Evolutionary conservation across 1,284 basidiomycete species (phyloP).

Genomic region (Pseudozyma pruni): DNA sequence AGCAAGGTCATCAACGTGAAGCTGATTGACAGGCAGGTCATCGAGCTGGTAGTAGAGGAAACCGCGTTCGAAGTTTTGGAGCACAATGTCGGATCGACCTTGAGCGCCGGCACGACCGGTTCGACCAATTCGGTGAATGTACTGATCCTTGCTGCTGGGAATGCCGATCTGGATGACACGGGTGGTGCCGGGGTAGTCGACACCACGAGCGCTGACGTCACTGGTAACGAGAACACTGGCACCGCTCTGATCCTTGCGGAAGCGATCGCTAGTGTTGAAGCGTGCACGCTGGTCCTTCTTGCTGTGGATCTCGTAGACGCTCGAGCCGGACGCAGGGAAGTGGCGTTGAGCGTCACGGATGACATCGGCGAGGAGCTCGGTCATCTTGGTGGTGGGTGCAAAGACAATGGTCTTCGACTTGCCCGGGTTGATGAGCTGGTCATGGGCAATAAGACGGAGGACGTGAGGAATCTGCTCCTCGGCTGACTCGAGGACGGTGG

Average conservation of each 20-base stretch:
- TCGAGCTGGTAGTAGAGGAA: constrained; percentile 78
- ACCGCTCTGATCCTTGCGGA: constrained; percentile 74
- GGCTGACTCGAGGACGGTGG: constrained; percentile 78
- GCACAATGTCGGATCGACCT: constrained; percentile 86
- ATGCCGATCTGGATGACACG: constrained; percentile 92
- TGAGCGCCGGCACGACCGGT: constrained; percentile 81
- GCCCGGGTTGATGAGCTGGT: constrained; percentile 81
- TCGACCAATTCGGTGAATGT: constrained; percentile 90
- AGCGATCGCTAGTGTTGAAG: constrained; percentile 75
- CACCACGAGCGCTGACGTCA: constrained; percentile 70
- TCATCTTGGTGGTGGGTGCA: constrained; percentile 85
- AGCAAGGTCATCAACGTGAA: constrained; percentile 73
- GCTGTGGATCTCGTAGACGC: constrained; percentile 83
- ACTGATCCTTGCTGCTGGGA: constrained; percentile 78
- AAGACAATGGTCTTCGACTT: constrained; percentile 87
- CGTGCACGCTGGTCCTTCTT: constrained; percentile 78
- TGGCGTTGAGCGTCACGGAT: constrained; percentile 27
- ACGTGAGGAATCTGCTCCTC: constrained; percentile 82
- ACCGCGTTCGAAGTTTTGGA: constrained; percentile 83
- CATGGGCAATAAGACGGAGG: constrained; percentile 84
- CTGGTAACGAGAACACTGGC: constrained; percentile 70
- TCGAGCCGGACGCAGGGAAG: constrained; percentile 40
- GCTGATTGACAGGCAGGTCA: constrained; percentile 78
- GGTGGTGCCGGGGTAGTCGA: constrained; percentile 78
- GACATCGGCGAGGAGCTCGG: constrained; percentile 79